Conservation (phyloP, 805 yeast genomes). For the Saturnispora gosingensis region DNA sequence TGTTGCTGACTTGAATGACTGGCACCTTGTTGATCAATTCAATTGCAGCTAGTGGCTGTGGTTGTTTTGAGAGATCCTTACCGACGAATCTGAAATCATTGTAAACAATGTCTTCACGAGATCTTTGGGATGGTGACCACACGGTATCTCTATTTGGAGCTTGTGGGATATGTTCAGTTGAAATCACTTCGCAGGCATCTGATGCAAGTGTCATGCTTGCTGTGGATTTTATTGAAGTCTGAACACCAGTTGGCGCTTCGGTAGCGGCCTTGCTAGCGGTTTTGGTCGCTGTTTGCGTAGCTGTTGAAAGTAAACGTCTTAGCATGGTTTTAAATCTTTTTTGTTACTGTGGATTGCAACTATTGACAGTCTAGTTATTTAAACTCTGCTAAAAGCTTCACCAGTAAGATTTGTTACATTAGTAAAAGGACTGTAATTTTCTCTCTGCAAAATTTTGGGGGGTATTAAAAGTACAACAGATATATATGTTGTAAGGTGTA, state of each 20-base stretch:
- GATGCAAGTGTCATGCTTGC: conserved; percentile 5
- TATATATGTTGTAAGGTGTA: background rate
- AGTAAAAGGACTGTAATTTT: background rate
- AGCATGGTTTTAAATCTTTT: background rate
- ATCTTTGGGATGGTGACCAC: conserved; percentile 66
- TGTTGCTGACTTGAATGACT: conserved; percentile 44
- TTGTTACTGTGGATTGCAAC: background rate
- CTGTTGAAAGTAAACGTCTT: conserved; percentile 13
- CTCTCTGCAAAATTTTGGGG: background rate
- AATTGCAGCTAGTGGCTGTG: conserved; percentile 76
- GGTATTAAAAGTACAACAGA: background rate
- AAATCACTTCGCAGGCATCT: conserved; percentile 14
- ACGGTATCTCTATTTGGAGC: conserved; percentile 66
- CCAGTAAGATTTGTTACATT: background rate
- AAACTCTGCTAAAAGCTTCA: background rate
- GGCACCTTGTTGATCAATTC: conserved; percentile 74
- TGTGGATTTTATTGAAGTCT: background rate
- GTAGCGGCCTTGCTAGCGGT: conserved; percentile 13
- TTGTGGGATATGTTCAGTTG: conserved; percentile 30
- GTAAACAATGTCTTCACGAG: conserved; percentile 46
- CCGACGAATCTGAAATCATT: conserved; percentile 62
- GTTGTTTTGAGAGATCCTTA: conserved; percentile 57
- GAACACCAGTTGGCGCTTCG: conserved; percentile 6
- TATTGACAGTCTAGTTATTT: background rate
- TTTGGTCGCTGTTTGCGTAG: conserved; percentile 10